phyloP scores from a whole-genome alignment of 2,329 filamentous ascomycete species.

The Daldinia sp. region DNA sequence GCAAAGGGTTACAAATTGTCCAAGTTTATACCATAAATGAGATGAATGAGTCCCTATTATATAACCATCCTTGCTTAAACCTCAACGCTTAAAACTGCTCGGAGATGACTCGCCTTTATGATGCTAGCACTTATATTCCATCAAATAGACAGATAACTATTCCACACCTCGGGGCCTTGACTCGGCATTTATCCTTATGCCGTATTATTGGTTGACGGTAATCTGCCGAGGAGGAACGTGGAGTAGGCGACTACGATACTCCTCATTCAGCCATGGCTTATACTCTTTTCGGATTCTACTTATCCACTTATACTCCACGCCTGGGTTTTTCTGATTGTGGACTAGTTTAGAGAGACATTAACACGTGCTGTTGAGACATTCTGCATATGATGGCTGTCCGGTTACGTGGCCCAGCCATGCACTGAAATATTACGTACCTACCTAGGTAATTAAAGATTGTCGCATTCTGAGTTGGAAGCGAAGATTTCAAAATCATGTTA shows the following conservation, averaged over 20 bases:
- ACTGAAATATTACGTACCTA: not conserved
- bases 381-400: not conserved
- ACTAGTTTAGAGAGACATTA: slow-evolving; percentile 5
- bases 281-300: slow-evolving; percentile 28
- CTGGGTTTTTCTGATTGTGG: slow-evolving; percentile 13
- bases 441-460: not conserved
- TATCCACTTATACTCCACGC: slow-evolving; percentile 34
- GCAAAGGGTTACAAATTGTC: not conserved
- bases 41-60: not conserved
- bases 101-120: slow-evolving; percentile 21
- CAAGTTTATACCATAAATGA: not conserved
- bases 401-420: not conserved
- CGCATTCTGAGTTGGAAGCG: no score
- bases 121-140: slow-evolving; percentile 4
- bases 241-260: slow-evolving; percentile 39
- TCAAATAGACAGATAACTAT: slow-evolving; percentile 26
- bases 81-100: slow-evolving; percentile 13
- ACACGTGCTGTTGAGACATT: slow-evolving; percentile 18
- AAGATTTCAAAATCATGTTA: no score
- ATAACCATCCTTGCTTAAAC: slow-evolving; percentile 9
- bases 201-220: slow-evolving; percentile 32
- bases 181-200: slow-evolving; percentile 40
- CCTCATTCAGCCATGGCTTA: slow-evolving; percentile 38
- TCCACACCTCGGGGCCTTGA: slow-evolving; percentile 19
- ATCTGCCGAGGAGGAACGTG: slow-evolving; percentile 42